phyloP scores from a whole-genome alignment of 2,329 filamentous ascomycete species.

The Aspergillus luchuensis region DNA sequence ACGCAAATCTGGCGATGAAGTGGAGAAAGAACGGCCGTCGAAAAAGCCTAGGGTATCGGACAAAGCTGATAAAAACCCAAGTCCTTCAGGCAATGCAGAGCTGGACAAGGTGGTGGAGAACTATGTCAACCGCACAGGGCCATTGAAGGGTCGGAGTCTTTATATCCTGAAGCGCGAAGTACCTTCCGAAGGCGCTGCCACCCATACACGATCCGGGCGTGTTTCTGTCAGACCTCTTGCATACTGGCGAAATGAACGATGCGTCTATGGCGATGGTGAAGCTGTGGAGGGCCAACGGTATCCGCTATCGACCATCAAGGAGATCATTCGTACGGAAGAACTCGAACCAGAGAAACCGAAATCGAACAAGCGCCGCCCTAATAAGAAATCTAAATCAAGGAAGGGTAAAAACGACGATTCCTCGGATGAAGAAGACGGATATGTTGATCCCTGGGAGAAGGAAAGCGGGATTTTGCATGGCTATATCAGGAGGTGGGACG shows the following conservation, averaged over 20 bases:
- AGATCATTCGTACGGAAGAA: conserved; percentile 74
- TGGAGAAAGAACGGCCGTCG: conserved; percentile 29
- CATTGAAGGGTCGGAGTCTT: conserved; percentile 51
- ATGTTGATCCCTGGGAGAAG: conserved; percentile 49
- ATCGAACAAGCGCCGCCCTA: conserved; percentile 39
- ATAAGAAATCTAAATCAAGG: conserved; percentile 37
- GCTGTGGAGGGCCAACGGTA: conserved; percentile 59
- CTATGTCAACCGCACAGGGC: conserved; percentile 46
- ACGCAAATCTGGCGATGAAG: conserved; percentile 22
- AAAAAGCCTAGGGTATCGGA: conserved; percentile 37
- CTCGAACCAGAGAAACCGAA: conserved; percentile 48
- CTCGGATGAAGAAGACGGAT: conserved; percentile 41
- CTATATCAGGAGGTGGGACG: conserved; percentile 48
- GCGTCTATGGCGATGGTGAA: conserved; percentile 68
- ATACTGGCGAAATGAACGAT: conserved; percentile 83
- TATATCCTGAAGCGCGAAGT: conserved; percentile 55
- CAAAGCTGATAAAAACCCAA: conserved; percentile 25
- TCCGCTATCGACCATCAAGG: conserved; percentile 70
- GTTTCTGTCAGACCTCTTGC: conserved; percentile 76
- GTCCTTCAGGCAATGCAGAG: conserved; percentile 37
- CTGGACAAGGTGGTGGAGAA: conserved; percentile 47
- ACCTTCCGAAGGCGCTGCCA: conserved; percentile 56
- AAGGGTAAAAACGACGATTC: conserved; percentile 40
- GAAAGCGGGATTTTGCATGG: conserved; percentile 47
- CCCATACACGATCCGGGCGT: conserved; percentile 75